phyloP scores from a whole-genome alignment of 208 protist species.

The Angomonas ambiguus region DNA sequence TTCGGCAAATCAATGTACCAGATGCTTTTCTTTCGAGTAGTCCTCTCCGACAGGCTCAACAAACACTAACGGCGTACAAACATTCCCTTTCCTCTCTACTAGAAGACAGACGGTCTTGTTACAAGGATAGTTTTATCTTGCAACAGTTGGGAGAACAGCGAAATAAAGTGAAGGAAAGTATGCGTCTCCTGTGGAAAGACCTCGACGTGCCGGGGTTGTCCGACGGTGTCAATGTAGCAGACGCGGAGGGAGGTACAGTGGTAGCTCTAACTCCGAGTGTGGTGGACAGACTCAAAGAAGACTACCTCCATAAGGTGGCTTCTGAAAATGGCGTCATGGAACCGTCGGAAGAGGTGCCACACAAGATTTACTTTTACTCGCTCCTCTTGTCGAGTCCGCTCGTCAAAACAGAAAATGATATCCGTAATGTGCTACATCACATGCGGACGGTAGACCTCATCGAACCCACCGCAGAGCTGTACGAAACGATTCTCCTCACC shows the following conservation, averaged over 20 bases:
- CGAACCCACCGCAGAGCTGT: constrained; percentile 39
- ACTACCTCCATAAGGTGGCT: neutral
- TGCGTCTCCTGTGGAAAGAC: neutral
- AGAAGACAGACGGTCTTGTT: constrained; percentile 39
- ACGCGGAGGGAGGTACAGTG: too few relatives aligned
- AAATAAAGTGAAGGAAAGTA: neutral
- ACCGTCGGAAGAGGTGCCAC: neutral
- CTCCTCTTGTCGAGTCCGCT: constrained; percentile 37
- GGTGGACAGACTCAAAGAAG: neutral
- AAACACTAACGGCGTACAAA: neutral
- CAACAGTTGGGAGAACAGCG: neutral
- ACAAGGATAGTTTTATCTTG: constrained; percentile 27
- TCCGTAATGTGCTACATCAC: constrained; percentile 44
- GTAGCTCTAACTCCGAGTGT: neutral
- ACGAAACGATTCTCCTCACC: constrained; percentile 34
- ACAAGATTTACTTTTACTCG: constrained; percentile 45
- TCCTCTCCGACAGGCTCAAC: neutral
- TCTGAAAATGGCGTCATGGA: neutral
- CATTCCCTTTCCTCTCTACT: constrained; percentile 16
- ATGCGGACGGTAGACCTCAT: constrained; percentile 45
- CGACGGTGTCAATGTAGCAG: neutral
- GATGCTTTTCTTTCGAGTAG: neutral
- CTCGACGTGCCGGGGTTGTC: neutral
- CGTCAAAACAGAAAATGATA: constrained; percentile 24
- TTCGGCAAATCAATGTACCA: neutral